Base-by-base conservation (phyloP, 768 basidiomycete genomes). In the Suillus brevipes region DNA sequence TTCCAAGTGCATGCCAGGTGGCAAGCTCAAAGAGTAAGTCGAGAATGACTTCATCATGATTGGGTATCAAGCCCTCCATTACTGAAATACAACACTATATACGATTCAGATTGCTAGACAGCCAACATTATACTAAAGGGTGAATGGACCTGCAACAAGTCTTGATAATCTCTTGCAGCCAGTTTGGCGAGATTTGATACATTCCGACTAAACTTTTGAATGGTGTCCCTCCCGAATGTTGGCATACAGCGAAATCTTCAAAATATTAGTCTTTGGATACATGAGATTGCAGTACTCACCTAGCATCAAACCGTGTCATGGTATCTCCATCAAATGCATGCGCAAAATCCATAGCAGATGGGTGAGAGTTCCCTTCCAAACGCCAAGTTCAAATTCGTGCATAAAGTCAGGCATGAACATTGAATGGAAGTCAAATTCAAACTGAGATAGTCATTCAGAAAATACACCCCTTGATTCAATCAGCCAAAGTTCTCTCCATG, bases 311-410 rank as follows among this genome's bases (percentile, higher is more conserved):
- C 16, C 18, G n/a, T 31, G 16, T 13, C 16, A 60, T 64, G 0
- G 64, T 28, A 18, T 66, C 28, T 3, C 40, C 63, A 9, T 65
- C 71, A 18, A 18, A 7, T n/a, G n/a, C 0, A 69, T 64, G 25
- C 73, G 20, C 0, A 81, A 57, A 12, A 82, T 73, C 0, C 70
- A 71, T 0, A 80, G 66, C 0, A 80, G 67, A 62, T 81, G 79
- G 2, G 69, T 71, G 36, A 82, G 74, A 7, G 81, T 28, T 0
- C 62, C 57, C 45, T 78, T 79, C 75, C 77, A 79, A 0, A 75
- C 73, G 0, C 81, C 79, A 0, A 81, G 71, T 55, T 79, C 79
- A 40, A 74, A 67, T 61, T 79, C 76, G 58, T 80, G 79, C 72
- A 82, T 61, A 34, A 81, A 63, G 62, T 82, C 79, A 0, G 69